Evolutionary conservation across 768 basidiomycete species (phyloP).

Genomic region (Cystofilobasidium capitatum): DNA sequence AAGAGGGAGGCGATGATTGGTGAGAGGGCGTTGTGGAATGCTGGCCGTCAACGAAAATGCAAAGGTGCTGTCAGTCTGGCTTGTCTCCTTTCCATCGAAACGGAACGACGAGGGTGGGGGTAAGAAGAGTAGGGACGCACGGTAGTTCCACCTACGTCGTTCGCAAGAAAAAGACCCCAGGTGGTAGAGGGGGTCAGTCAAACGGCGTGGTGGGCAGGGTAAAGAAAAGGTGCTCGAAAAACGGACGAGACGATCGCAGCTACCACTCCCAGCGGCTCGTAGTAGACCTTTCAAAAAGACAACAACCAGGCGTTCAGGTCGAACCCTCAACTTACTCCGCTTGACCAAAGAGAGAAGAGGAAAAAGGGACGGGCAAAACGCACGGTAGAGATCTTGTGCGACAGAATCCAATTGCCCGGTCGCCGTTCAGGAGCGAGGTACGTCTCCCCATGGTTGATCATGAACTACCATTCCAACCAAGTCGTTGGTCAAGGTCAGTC

Average conservation of each 20-base stretch:
- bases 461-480: constrained; percentile 11
- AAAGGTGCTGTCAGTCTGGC: too few species aligned
- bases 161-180: too few species aligned
- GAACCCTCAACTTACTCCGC: too few species aligned
- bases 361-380: neutral
- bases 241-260: constrained; percentile 67
- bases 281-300: constrained; percentile 44
- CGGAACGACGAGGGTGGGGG: too few species aligned
- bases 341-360: neutral
- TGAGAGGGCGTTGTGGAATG: constrained; percentile 86
- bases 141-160: constrained; percentile 63
- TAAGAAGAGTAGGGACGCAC: constrained; percentile 43
- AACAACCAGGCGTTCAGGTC: neutral
- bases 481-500: neutral
- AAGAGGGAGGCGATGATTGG: constrained; percentile 86
- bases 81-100: too few species aligned
- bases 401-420: constrained; percentile 53
- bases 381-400: constrained; percentile 52
- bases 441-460: constrained; percentile 73
- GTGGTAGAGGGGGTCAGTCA: neutral
- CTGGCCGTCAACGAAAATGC: constrained; percentile 42
- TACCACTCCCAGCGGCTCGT: constrained; percentile 86
- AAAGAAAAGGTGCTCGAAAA: constrained; percentile 42
- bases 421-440: constrained; percentile 61
- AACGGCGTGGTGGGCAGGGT: neutral